Evolutionary conservation across 2,329 filamentous ascomycete genomes (phyloP), one percentile per base, ranked within the genome.

Genomic region (Neofusicoccum ribis): DNA sequence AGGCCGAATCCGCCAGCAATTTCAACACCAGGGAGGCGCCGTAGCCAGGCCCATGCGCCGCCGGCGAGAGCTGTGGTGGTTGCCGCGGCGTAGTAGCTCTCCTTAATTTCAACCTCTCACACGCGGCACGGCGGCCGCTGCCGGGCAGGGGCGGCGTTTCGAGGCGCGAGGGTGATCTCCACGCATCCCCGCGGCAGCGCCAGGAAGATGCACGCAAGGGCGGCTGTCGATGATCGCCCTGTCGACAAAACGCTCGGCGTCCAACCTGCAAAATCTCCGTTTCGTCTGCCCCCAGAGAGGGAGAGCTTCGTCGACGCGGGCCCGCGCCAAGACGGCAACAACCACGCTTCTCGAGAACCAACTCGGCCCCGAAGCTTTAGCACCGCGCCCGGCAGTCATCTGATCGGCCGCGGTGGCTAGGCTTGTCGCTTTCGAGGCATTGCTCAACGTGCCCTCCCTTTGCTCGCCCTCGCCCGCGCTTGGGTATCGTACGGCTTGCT

Each of bases 231-330:
- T 60, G 56, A 60, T 60, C 56, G 56, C 43, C 56, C 31, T 37
- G 7, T 47, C 56, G 41, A 60, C 39, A 37, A 59, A 59, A 17
- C 56, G 31, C 56, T 23, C 56, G 43, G 56, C 56, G 56, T 60
- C 56, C 56, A 60, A 60, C 56, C 43, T 60, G 41, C 56, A 60
- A 60, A 60, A 47, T 60, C 56, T 60, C 56, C 56, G 56, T 39
- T 60, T 47, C 56, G 41, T 27, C 56, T 31, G n/a, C 43, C 15
- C 11, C 31, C 20, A 9, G n/a, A 27, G 17, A 54, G 50, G 34
- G 31, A 36, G 50, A 54, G 50, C 34, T n/a, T 41, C 36, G 23
- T 17, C 39, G 15, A 23, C 41, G 23, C 23, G 14, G 27, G 46
- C 15, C 6, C 27, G 7, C 27, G 54, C 54, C 54, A 59, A 46